Conservation (phyloP, 345 rosid genomes). For the Ricinus communis region DNA sequence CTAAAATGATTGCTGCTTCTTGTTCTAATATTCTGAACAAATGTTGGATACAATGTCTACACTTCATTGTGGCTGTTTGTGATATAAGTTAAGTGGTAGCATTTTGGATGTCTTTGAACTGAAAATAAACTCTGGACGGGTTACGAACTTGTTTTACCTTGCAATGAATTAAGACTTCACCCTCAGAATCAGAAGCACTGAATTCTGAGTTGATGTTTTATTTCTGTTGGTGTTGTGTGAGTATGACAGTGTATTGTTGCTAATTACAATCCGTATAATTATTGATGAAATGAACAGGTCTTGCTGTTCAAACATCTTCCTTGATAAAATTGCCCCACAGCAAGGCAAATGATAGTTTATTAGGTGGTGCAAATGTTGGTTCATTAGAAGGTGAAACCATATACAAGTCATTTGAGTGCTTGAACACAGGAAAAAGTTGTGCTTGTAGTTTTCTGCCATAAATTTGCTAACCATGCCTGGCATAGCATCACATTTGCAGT, state of each 20-base stretch:
- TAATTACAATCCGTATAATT: background rate
- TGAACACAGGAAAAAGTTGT: no score
- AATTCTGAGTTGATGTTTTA: background rate
- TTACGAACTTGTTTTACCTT: background rate
- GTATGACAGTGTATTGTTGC: background rate
- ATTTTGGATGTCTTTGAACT: constrained; percentile 1
- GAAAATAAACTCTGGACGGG: constrained; percentile 7
- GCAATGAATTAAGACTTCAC: background rate
- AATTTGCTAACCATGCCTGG: no score
- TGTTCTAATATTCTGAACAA: background rate
- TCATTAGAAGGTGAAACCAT: no score
- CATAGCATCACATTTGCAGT: no score
- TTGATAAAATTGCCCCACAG: no score
- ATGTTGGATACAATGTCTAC: background rate
- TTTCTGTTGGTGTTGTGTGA: background rate
- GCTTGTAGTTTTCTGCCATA: no score
- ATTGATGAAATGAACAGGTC: background rate
- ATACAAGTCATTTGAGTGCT: no score
- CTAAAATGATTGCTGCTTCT: constrained; percentile 11
- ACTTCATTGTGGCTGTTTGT: background rate
- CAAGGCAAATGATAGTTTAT: no score
- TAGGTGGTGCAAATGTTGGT: no score
- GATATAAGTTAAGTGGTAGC: background rate
- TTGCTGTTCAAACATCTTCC: no score
- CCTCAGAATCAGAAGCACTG: background rate